A percentile compares a stretch with the other conserved stretches of the same genome.
Conservation (phyloP, 352 stramenopile genomes). For the Thraustotheca clavata region DNA sequence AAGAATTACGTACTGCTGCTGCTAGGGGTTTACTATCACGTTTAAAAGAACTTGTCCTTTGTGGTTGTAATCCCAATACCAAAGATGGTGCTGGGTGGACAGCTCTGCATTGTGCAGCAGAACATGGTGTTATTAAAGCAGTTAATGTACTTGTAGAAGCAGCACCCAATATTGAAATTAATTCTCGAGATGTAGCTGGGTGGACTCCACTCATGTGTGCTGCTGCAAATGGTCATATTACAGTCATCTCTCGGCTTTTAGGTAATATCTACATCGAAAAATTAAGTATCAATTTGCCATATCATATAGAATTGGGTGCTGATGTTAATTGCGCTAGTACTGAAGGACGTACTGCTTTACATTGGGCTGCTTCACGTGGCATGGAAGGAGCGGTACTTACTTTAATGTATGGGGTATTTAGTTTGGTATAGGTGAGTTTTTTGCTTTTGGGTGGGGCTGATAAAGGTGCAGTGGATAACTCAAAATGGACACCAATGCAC, state of each 20-base stretch:
- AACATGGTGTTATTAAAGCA: slow-evolving; percentile 42
- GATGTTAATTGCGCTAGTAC: slow-evolving; percentile 29
- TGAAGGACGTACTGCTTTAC: slow-evolving; percentile 48
- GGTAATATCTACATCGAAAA: slow-evolving; percentile 49
- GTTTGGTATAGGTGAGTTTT: slow-evolving; percentile 10
- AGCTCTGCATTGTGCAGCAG: slow-evolving; percentile 52
- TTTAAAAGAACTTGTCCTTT: slow-evolving; percentile 37
- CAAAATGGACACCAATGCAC: slow-evolving; percentile 52
- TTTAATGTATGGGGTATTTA: background rate
- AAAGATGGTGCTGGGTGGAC: slow-evolving; percentile 57
- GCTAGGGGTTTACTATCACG: slow-evolving; percentile 36
- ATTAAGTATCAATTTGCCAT: slow-evolving; percentile 32
- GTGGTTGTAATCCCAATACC: slow-evolving; percentile 52
- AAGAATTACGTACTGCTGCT: slow-evolving; percentile 49
- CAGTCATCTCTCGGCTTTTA: slow-evolving; percentile 9
- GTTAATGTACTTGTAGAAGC: slow-evolving; percentile 34
- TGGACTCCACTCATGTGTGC: slow-evolving; percentile 19
- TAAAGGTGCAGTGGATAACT: slow-evolving; percentile 31
- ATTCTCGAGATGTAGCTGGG: slow-evolving; percentile 13
- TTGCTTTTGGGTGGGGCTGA: slow-evolving; percentile 32
- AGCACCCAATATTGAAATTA: background rate
- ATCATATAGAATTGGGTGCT: slow-evolving; percentile 34
- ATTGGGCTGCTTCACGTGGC: slow-evolving; percentile 49
- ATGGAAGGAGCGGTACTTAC: slow-evolving; percentile 28
- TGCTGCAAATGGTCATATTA: slow-evolving; percentile 38